These are phyloP conservation scores for Collybiopsis luxurians DNA, from an alignment of 768 basidiomycete genomes.

Conservation along the genomic window DNA sequence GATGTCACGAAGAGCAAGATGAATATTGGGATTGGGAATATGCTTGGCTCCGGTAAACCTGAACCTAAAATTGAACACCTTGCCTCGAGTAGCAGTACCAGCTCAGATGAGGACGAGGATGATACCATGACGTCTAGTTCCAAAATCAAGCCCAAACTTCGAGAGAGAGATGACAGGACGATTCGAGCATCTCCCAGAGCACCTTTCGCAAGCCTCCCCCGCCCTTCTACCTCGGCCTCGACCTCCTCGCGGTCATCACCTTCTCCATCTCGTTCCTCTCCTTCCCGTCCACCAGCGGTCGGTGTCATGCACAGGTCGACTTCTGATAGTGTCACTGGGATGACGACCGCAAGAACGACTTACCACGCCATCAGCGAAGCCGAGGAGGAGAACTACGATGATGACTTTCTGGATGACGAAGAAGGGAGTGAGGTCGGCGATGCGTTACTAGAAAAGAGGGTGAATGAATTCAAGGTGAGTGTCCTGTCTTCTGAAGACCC, in stretches of 20 bases:
- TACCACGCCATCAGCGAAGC: slow-evolving; percentile 32
- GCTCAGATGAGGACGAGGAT: background rate
- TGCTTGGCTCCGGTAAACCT: background rate
- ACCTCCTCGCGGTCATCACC: background rate
- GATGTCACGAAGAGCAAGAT: background rate
- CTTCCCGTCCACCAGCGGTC: slow-evolving; percentile 17
- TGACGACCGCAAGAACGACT: background rate
- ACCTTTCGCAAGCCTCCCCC: background rate
- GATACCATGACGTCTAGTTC: background rate
- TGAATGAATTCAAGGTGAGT: background rate
- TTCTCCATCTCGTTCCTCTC: background rate
- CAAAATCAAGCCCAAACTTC: background rate
- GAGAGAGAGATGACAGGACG: slow-evolving; percentile 2
- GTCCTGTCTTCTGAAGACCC: background rate
- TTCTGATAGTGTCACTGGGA: background rate
- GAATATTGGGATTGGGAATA: background rate
- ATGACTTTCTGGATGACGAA: slow-evolving; percentile 12
- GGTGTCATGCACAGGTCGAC: slow-evolving; percentile 33
- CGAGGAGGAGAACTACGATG: slow-evolving; percentile 47
- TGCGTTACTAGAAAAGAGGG: background rate
- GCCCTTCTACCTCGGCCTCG: background rate
- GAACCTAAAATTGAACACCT: background rate
- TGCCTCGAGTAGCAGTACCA: background rate
- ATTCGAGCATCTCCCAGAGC: background rate
- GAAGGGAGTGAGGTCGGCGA: background rate